Evolutionary conservation across 371 early-diverging fungal species (phyloP), one percentile per base, ranked within the genome.

Genomic region (Sporodiniella umbellata): DNA sequence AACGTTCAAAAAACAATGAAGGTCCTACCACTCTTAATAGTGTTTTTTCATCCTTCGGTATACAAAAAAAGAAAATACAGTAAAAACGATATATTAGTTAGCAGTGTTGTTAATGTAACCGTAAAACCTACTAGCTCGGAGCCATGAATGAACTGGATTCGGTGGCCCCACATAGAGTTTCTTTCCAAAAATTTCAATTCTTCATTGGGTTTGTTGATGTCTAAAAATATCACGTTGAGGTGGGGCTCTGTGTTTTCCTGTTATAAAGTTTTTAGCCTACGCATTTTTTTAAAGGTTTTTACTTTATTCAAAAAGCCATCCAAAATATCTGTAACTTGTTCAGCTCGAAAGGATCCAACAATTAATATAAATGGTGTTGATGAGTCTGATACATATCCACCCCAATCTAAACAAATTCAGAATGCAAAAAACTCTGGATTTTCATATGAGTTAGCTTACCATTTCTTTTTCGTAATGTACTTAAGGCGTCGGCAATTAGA

Each of bases 241-340:
- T 74, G 65, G 7, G 44, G 49, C 18, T 70, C 72, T 4, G 65
- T 64, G 28, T 67, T 62, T 45, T 71, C 77, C 71, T 79, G 46
- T 22, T 52, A 14, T 48, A 15, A 33, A 37, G 15, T 26, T 8
- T 37, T 15, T 26, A 24, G 23, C 1, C 38, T 7, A 19, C 23
- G 8, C 4, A 4, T 15, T 18, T 26, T 45, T 6, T 14, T 10
- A 6, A 21, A 8, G 21, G 23, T 38, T 5, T 10, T 53, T 68
- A 84, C 85, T 49, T 74, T 75, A 48, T 79, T 70, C 15, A 87
- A 71, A 38, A 88, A 79, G 2, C 77, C 80, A 26, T 75, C 73
- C 38, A 90, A 25, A 35, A 86, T 75, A 22, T 87, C 85, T 2
- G 62, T 67, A 5, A 87, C 74, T 28, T 76, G 75, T 8, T 72